Conservation (phyloP, 2,329 filamentous ascomycete genomes). For the Biscogniauxia sp. region DNA sequence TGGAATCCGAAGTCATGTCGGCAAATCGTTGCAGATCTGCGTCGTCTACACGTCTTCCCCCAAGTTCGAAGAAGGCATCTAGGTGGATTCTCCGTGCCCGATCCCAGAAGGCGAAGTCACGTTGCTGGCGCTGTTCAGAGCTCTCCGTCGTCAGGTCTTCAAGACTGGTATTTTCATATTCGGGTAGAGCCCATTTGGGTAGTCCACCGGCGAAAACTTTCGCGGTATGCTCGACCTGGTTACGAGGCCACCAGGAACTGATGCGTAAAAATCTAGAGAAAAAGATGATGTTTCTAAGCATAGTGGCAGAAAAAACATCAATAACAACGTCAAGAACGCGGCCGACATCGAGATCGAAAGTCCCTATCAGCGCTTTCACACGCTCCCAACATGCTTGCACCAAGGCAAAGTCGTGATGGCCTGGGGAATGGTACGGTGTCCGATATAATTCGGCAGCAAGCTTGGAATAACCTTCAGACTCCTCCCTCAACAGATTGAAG, state of each 20-base stretch:
- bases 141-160: slow-evolving; percentile 67
- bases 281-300: slow-evolving; percentile 90
- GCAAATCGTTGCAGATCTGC: slow-evolving; percentile 50
- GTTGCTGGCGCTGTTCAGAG: slow-evolving; percentile 53
- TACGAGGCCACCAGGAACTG: slow-evolving; percentile 95
- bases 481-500: slow-evolving; percentile 92
- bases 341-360: slow-evolving; percentile 95
- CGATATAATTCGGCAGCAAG: slow-evolving; percentile 94
- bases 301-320: slow-evolving; percentile 88
- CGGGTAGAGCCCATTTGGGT: slow-evolving; percentile 82
- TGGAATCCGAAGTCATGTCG: slow-evolving; percentile 48
- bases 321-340: slow-evolving; percentile 91
- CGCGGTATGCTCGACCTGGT: slow-evolving; percentile 42
- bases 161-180: slow-evolving; percentile 45
- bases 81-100: slow-evolving; percentile 73
- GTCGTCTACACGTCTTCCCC: slow-evolving; percentile 65
- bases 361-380: slow-evolving; percentile 91
- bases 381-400: slow-evolving; percentile 86
- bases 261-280: slow-evolving; percentile 89
- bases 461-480: slow-evolving; percentile 96
- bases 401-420: slow-evolving; percentile 69
- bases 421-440: slow-evolving; percentile 63
- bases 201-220: slow-evolving; percentile 60
- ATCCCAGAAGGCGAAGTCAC: slow-evolving; percentile 80
- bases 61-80: slow-evolving; percentile 86